These are phyloP conservation scores for Globisporangium ultimum DNA, from an alignment of 352 stramenopile species.

Conservation along the genomic window DNA sequence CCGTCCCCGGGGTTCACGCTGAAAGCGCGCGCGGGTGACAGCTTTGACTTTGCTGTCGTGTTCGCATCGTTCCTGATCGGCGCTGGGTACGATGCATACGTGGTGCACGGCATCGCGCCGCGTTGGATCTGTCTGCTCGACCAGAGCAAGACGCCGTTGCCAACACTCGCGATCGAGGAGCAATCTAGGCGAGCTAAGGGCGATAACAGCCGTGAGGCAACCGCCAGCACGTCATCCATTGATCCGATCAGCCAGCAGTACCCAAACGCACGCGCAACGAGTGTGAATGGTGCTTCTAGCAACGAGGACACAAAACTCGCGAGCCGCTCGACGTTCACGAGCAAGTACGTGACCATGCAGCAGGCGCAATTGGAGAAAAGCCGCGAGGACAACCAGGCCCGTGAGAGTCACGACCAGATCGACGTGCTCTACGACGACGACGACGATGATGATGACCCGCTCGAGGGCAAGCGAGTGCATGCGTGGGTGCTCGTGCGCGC, in stretches of 20 bases:
- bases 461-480: conserved; percentile 78
- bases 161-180: conserved; percentile 52
- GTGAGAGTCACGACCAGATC: conserved; percentile 33
- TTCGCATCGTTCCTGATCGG: conserved; percentile 91
- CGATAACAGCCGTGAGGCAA: conserved; percentile 4
- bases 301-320: conserved; percentile 33
- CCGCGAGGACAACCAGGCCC: conserved; percentile 16
- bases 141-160: conserved; percentile 76
- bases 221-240: background rate
- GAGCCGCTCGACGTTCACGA: conserved; percentile 60
- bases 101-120: conserved; percentile 87
- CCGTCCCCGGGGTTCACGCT: conserved; percentile 87
- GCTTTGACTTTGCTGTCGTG: conserved; percentile 91
- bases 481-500: conserved; percentile 91
- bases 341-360: conserved; percentile 59
- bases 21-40: conserved; percentile 86
- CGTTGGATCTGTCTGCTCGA: conserved; percentile 90
- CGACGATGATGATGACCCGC: conserved; percentile 66
- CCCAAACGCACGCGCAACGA: background rate
- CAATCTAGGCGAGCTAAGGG: conserved; percentile 26
- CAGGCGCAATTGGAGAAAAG: conserved; percentile 47
- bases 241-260: background rate
- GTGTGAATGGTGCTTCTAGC: background rate
- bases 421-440: conserved; percentile 59
- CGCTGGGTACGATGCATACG: conserved; percentile 93